Evolutionary conservation across 345 rosid genomes (phyloP).

Genomic region (Gossypium raimondii): DNA sequence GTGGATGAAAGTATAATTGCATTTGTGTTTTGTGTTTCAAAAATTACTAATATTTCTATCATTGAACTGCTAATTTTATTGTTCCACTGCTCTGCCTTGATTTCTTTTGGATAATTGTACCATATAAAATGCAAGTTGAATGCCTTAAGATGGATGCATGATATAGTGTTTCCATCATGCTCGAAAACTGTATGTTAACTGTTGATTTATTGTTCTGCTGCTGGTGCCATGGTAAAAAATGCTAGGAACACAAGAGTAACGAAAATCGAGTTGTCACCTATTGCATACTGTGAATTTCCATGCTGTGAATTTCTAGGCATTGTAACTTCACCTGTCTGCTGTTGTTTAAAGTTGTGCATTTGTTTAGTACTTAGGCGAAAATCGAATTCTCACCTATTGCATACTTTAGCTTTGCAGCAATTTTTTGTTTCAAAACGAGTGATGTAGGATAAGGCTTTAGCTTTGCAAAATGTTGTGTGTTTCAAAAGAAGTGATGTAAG

Average conservation of each 20-base stretch:
- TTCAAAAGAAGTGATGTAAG: background rate
- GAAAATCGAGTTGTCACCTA: too few relatives aligned
- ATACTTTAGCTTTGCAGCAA: background rate
- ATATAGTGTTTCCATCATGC: background rate
- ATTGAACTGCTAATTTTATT: background rate
- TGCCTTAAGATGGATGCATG: background rate
- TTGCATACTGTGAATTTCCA: background rate
- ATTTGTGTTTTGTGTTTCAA: background rate
- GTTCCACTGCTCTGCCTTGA: background rate
- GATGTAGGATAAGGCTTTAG: background rate
- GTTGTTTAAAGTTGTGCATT: constrained; percentile 1
- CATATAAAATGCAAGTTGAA: background rate
- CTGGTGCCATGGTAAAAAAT: too few relatives aligned
- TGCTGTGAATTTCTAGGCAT: background rate
- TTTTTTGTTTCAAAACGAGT: background rate
- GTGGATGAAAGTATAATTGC: background rate
- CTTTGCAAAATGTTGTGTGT: background rate
- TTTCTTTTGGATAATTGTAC: background rate
- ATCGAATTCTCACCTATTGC: background rate
- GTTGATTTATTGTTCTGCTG: background rate
- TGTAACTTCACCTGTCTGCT: background rate
- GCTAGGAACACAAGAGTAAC: too few relatives aligned
- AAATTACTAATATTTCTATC: background rate
- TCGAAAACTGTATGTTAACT: background rate
- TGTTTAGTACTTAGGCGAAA: background rate